phyloP scores from a whole-genome alignment of 164 flowering plant species.

The Umbilicus rupestris region DNA sequence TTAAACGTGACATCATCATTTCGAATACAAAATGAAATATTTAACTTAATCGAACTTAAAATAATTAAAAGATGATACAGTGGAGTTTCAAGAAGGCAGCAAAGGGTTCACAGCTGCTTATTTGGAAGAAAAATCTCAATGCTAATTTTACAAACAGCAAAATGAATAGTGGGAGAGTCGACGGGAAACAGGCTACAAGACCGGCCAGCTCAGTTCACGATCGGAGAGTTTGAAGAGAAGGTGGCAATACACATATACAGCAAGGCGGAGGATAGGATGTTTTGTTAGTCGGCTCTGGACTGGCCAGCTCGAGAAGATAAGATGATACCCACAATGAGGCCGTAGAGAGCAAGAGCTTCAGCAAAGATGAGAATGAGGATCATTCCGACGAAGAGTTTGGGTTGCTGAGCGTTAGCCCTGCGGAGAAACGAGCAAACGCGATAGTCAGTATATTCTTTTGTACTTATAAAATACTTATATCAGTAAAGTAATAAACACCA shows the following conservation, averaged over 20 bases:
- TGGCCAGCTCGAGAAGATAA: conserved; percentile 58
- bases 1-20: too few species aligned
- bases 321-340: conserved; percentile 52
- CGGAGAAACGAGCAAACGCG: not conserved
- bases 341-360: conserved; percentile 53
- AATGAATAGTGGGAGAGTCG: not conserved
- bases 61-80: too few species aligned
- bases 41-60: not conserved
- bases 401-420: conserved; percentile 59
- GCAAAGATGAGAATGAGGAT: conserved; percentile 55
- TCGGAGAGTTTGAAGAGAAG: not conserved
- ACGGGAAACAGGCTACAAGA: not conserved
- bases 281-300: conserved; percentile 35
- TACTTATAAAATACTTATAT: too few species aligned
- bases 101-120: not conserved
- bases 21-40: too few species aligned
- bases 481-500: too few species aligned
- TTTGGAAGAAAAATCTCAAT: not conserved
- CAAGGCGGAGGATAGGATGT: not conserved
- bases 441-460: too few species aligned
- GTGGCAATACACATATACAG: not conserved
- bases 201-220: not conserved
- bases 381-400: conserved; percentile 57
- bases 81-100: not conserved
- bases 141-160: not conserved